Percentiles rank a stretch among this genome's conserved stretches.
Conservation (phyloP, 306 rosid species). For the Lotus japonicus region DNA sequence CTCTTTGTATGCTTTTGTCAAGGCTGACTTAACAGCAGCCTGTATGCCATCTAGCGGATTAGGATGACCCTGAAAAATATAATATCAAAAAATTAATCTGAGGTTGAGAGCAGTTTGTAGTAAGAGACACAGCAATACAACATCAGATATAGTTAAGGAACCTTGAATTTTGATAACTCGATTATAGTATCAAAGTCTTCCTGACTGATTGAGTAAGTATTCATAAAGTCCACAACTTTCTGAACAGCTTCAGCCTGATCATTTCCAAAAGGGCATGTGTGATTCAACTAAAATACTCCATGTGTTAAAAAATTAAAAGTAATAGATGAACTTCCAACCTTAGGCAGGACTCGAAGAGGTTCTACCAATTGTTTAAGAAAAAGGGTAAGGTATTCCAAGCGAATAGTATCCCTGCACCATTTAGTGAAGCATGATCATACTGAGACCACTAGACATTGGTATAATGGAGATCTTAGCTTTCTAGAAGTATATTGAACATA, state of each 20-base stretch:
- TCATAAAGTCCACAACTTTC: constrained; percentile 89
- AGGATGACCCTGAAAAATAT: constrained; percentile 59
- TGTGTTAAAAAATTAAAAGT: not conserved
- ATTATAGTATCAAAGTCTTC: constrained; percentile 81
- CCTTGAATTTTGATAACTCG: constrained; percentile 91
- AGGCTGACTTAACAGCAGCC: constrained; percentile 74
- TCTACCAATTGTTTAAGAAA: constrained; percentile 61
- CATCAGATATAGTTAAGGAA: constrained; percentile 23
- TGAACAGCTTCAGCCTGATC: constrained; percentile 81
- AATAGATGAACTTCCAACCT: constrained; percentile 46
- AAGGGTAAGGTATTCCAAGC: constrained; percentile 67
- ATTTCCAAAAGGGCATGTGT: constrained; percentile 17
- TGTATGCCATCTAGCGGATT: constrained; percentile 72
- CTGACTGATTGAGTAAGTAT: constrained; percentile 65
- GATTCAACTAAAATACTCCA: constrained; percentile 12
- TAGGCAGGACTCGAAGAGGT: constrained; percentile 62
- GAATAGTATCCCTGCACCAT: constrained; percentile 64
- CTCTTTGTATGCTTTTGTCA: constrained; percentile 89
- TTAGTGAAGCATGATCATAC: constrained; percentile 17
- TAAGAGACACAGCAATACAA: not conserved
- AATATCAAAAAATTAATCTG: not conserved
- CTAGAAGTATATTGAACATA: not conserved
- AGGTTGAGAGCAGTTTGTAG: not conserved
- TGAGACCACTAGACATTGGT: not conserved
- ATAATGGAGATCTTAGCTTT: constrained; percentile 9